phyloP scores from a whole-genome alignment of 1,139 yeast species.

The Diutina ranongensis region DNA sequence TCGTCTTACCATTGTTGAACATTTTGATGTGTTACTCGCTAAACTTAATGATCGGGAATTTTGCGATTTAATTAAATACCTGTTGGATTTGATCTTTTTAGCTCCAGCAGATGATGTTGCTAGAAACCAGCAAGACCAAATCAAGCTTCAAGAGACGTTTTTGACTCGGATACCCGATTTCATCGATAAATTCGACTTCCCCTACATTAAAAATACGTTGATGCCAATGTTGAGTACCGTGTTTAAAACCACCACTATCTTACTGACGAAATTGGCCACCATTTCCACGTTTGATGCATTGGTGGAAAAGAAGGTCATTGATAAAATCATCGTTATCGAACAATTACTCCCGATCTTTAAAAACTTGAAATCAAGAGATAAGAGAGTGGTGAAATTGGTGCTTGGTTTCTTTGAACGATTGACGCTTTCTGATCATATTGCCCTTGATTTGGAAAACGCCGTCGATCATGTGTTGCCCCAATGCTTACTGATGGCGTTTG shows the following conservation, averaged over 20 bases:
- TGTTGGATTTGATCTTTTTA: conserved; percentile 20
- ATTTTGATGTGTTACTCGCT: conserved; percentile 39
- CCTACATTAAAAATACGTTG: conserved; percentile 59
- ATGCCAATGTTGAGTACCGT: conserved; percentile 63
- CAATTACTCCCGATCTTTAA: conserved; percentile 67
- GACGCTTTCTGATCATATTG: conserved; percentile 25
- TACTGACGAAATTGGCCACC: conserved; percentile 65
- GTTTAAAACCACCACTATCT: conserved; percentile 73
- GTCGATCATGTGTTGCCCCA: conserved; percentile 30
- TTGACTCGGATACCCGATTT: conserved; percentile 34
- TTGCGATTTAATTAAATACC: conserved; percentile 23
- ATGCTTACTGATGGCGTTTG: conserved; percentile 27
- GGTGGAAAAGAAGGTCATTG: conserved; percentile 49
- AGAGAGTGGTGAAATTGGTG: conserved; percentile 48
- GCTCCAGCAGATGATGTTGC: conserved; percentile 16
- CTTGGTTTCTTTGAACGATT: conserved; percentile 40
- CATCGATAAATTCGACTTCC: conserved; percentile 48
- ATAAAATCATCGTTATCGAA: conserved; percentile 61
- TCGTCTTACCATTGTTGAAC: conserved; percentile 38
- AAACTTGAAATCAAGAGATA: conserved; percentile 67
- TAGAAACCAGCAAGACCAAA: conserved; percentile 18
- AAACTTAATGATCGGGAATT: conserved; percentile 41
- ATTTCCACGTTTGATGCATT: conserved; percentile 52
- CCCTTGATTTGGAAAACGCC: conserved; percentile 23
- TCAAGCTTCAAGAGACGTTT: conserved; percentile 44